Percentiles rank a stretch among this genome's conserved stretches.
These are phyloP conservation scores for Starmerella asiatica DNA, from an alignment of 805 yeast species.

Conservation along the genomic window DNA sequence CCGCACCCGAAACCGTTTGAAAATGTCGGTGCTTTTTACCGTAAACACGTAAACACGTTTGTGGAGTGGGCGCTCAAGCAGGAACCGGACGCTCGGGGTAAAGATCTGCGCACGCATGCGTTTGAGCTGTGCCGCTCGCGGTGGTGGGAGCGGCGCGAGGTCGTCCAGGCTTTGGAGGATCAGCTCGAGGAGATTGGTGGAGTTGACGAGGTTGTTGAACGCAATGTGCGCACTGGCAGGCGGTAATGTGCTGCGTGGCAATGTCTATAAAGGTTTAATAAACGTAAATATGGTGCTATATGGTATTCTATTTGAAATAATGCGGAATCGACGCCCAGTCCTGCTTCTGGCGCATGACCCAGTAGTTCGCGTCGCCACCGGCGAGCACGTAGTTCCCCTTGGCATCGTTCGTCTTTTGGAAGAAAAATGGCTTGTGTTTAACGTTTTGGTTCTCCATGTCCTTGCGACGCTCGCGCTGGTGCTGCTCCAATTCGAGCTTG, in stretches of 20 bases:
- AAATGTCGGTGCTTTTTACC: slow-evolving; percentile 64
- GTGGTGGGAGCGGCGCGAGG: slow-evolving; percentile 98
- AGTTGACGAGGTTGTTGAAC: slow-evolving; percentile 74
- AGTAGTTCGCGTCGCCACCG: slow-evolving; percentile 49
- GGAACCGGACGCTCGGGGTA: slow-evolving; percentile 75
- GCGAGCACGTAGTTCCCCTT: slow-evolving; percentile 24
- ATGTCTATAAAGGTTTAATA: not conserved
- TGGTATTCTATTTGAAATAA: slow-evolving; percentile 7
- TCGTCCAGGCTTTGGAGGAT: slow-evolving; percentile 76
- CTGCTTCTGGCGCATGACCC: slow-evolving; percentile 53
- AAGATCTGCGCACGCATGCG: slow-evolving; percentile 73
- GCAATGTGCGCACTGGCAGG: slow-evolving; percentile 18
- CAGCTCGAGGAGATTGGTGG: slow-evolving; percentile 82
- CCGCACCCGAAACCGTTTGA: slow-evolving; percentile 96
- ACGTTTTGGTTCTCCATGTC: slow-evolving; percentile 35
- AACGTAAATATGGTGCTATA: too few relatives aligned
- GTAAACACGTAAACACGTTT: slow-evolving; percentile 74
- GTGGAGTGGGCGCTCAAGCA: slow-evolving; percentile 87
- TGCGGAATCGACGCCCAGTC: slow-evolving; percentile 15
- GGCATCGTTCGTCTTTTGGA: slow-evolving; percentile 34
- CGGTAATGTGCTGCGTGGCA: not conserved
- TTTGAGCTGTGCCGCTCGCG: slow-evolving; percentile 86
- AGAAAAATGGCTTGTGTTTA: slow-evolving; percentile 48
- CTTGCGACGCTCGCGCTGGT: slow-evolving; percentile 65
- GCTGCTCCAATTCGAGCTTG: slow-evolving; percentile 60